Conservation (phyloP, 2,329 filamentous ascomycete genomes). For the Cordyceps farinosa region DNA sequence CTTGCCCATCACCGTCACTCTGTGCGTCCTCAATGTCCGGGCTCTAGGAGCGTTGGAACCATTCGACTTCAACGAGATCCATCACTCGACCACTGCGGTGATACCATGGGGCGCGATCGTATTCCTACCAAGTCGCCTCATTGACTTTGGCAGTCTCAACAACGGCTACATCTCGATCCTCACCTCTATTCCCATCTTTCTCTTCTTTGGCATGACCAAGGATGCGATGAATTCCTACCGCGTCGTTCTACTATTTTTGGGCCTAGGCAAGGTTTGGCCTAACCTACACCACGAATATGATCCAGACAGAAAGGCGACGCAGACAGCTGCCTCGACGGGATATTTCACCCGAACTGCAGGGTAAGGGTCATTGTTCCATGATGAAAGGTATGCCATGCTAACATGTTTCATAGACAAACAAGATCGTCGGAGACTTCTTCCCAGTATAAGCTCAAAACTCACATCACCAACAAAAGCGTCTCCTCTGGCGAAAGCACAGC, state of each 20-base stretch:
- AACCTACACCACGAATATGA: constrained; percentile 38
- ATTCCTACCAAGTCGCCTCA: constrained; percentile 40
- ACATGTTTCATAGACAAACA: neutral
- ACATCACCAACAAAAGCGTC: neutral
- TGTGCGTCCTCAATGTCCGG: constrained; percentile 41
- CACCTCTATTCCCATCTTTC: constrained; percentile 45
- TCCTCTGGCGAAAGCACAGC: constrained; percentile 9
- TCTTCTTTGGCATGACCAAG: constrained; percentile 54
- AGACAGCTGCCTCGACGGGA: neutral
- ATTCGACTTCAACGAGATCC: constrained; percentile 43
- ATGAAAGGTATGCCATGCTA: neutral
- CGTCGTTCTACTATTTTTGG: constrained; percentile 34
- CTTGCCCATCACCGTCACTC: constrained; percentile 43
- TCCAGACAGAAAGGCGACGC: constrained; percentile 28
- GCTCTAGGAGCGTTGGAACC: constrained; percentile 27
- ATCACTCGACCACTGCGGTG: constrained; percentile 31
- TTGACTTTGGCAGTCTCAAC: constrained; percentile 41
- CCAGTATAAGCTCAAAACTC: neutral
- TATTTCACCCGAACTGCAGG: neutral
- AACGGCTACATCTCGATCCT: constrained; percentile 48
- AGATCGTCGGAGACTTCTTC: neutral
- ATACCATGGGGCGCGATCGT: constrained; percentile 46
- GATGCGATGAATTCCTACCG: constrained; percentile 52
- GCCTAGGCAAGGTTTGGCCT: constrained; percentile 44
- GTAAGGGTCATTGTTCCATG: neutral